A percentile compares a stretch with the other conserved stretches of the same genome.
Conservation (phyloP, 352 stramenopile species). For the Phytophthora ohioensis region DNA sequence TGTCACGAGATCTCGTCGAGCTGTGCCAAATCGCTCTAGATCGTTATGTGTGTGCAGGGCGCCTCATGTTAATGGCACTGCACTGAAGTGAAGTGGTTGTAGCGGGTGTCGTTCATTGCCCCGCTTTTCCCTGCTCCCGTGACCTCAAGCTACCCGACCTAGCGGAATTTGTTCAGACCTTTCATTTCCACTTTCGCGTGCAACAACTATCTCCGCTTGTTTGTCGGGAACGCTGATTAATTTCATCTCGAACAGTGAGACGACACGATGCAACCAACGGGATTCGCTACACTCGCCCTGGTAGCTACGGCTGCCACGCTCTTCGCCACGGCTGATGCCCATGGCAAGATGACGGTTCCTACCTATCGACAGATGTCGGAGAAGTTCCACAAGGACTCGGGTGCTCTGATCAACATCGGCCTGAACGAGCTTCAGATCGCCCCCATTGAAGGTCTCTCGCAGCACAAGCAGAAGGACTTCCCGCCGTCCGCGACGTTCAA, state of each 20-base stretch:
- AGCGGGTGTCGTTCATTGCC: neutral
- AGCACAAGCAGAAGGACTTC: constrained; percentile 42
- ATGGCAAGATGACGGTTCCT: constrained; percentile 36
- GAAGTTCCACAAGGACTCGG: constrained; percentile 36
- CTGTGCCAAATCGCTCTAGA: too few species aligned
- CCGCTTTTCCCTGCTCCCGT: neutral
- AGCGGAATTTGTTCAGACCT: neutral
- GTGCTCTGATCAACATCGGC: constrained; percentile 44
- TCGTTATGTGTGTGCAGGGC: too few species aligned
- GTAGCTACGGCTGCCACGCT: constrained; percentile 21
- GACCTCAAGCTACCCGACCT: neutral
- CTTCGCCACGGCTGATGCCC: constrained; percentile 26
- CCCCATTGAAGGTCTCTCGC: constrained; percentile 37
- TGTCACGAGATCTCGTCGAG: too few species aligned
- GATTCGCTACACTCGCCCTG: constrained; percentile 7
- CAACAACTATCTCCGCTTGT: neutral
- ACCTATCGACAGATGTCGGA: constrained; percentile 31
- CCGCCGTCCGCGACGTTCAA: constrained; percentile 42
- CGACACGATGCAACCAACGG: neutral
- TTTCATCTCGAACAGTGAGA: neutral
- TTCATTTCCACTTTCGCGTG: neutral
- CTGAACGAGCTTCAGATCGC: constrained; percentile 42
- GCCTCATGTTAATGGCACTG: too few species aligned
- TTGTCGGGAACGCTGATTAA: neutral
- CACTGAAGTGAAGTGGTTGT: too few species aligned